Conservation (phyloP, 805 yeast species). For the Starmerella asiatica region DNA sequence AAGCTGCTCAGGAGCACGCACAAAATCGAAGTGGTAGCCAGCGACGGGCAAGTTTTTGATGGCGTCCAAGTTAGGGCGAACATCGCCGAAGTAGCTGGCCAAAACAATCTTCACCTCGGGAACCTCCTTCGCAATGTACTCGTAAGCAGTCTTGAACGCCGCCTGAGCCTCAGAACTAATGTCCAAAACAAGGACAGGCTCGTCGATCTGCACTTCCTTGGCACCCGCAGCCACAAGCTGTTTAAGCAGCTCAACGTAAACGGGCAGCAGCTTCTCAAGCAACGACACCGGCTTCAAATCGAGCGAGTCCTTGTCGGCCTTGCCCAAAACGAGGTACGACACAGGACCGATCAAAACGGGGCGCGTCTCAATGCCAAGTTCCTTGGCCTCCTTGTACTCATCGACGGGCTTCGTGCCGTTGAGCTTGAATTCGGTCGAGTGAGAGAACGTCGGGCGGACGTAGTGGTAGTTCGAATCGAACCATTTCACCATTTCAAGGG, state of each 20-base stretch:
- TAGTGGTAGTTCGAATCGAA: constrained; percentile 99
- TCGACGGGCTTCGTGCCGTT: constrained; percentile 93
- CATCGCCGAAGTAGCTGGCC: constrained; percentile 96
- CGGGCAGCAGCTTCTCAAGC: constrained; percentile 81
- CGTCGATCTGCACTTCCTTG: constrained; percentile 87
- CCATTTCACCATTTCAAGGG: constrained; percentile 99
- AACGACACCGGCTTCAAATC: constrained; percentile 88
- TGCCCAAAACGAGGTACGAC: constrained; percentile 87
- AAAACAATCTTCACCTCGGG: constrained; percentile 67
- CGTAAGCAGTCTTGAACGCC: constrained; percentile 82
- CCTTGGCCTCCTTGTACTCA: constrained; percentile 97
- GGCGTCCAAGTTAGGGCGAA: constrained; percentile 86
- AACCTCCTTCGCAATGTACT: constrained; percentile 50
- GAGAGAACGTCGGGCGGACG: constrained; percentile 97
- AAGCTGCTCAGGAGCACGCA: constrained; percentile 91
- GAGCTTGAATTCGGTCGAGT: constrained; percentile 89
- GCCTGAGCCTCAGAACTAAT: constrained; percentile 70
- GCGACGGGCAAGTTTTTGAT: constrained; percentile 82
- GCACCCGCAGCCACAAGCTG: constrained; percentile 94
- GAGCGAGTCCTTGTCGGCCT: constrained; percentile 94
- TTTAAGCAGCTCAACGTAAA: constrained; percentile 74
- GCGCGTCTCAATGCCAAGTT: constrained; percentile 88
- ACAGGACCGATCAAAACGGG: constrained; percentile 96
- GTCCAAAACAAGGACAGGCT: constrained; percentile 92
- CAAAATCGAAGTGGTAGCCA: constrained; percentile 93